A percentile compares a stretch with the other conserved stretches of the same genome.
Evolutionary conservation across 2,329 filamentous ascomycete species (phyloP).

Genomic region (Fusarium scirpi): DNA sequence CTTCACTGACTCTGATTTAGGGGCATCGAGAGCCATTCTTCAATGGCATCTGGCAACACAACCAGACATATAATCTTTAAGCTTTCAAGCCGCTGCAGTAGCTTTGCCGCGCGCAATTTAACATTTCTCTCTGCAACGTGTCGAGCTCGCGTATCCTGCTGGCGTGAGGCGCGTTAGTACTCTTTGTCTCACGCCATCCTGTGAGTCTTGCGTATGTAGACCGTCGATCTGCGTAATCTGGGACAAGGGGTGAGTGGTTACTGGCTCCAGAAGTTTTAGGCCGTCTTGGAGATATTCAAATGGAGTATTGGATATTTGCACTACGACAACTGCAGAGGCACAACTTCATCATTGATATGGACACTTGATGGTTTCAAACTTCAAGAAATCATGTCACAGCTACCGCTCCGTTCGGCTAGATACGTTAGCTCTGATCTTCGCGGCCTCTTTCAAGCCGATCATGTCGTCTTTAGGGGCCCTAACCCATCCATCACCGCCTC

Average conservation of each 20-base stretch:
- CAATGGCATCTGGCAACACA: background rate
- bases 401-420: constrained; percentile 8
- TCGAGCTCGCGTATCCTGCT: constrained; percentile 22
- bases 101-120: constrained; percentile 31
- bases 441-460: constrained; percentile 12
- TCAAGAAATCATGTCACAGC: background rate
- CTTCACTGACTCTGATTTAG: constrained; percentile 6
- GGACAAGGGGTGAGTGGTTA: constrained; percentile 3
- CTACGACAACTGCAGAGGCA: background rate
- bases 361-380: background rate
- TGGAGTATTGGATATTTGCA: background rate
- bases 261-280: background rate
- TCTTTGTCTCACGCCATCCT: constrained; percentile 11
- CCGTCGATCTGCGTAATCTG: constrained; percentile 11
- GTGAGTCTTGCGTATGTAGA: constrained; percentile 9
- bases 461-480: constrained; percentile 3
- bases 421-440: constrained; percentile 26
- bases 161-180: constrained; percentile 21
- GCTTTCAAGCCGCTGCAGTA: constrained; percentile 4
- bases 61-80: constrained; percentile 30
- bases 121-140: constrained; percentile 24
- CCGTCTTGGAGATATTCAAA: background rate
- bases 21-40: constrained; percentile 34
- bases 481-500: constrained; percentile 14
- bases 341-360: background rate